Evolutionary conservation across 352 stramenopile species (phyloP).

Genomic region (Globisporangium echinulatum): DNA sequence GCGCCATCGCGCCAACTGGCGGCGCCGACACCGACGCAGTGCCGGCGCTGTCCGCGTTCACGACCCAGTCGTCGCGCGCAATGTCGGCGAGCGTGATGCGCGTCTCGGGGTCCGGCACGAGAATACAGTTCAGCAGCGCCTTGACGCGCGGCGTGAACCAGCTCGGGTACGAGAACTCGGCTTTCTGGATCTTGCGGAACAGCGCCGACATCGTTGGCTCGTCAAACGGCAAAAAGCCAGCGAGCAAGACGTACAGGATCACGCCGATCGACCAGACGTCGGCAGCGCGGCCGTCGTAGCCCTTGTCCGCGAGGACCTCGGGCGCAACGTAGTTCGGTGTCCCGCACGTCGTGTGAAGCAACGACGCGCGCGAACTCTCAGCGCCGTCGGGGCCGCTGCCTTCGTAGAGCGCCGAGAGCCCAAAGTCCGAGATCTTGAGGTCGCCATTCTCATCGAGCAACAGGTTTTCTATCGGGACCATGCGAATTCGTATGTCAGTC

Average conservation of each 20-base stretch:
- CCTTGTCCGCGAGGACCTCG: constrained; percentile 91
- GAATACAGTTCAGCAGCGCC: constrained; percentile 88
- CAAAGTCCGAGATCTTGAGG: constrained; percentile 99
- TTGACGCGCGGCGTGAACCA: constrained; percentile 89
- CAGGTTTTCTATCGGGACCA: constrained; percentile 81
- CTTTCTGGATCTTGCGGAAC: constrained; percentile 96
- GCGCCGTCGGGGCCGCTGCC: constrained; percentile 67
- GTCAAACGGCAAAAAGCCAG: constrained; percentile 93
- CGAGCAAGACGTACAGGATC: constrained; percentile 95
- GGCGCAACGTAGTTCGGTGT: constrained; percentile 96
- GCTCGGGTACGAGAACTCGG: constrained; percentile 92
- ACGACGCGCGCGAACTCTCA: constrained; percentile 81
- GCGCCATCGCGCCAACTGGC: constrained; percentile 2
- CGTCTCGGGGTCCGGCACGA: constrained; percentile 89
- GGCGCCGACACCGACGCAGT: neutral
- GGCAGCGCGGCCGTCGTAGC: constrained; percentile 89
- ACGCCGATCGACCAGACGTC: constrained; percentile 98
- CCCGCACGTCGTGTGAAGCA: constrained; percentile 95
- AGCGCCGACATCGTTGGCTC: constrained; percentile 93
- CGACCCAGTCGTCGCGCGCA: constrained; percentile 86
- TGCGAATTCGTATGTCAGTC: too few species aligned
- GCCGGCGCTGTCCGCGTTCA: constrained; percentile 35
- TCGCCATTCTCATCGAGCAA: constrained; percentile 94
- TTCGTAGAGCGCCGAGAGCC: constrained; percentile 92
- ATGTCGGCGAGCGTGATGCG: constrained; percentile 88